Conservation (phyloP, 768 basidiomycete species). For the Crassisporium funariophilum region DNA sequence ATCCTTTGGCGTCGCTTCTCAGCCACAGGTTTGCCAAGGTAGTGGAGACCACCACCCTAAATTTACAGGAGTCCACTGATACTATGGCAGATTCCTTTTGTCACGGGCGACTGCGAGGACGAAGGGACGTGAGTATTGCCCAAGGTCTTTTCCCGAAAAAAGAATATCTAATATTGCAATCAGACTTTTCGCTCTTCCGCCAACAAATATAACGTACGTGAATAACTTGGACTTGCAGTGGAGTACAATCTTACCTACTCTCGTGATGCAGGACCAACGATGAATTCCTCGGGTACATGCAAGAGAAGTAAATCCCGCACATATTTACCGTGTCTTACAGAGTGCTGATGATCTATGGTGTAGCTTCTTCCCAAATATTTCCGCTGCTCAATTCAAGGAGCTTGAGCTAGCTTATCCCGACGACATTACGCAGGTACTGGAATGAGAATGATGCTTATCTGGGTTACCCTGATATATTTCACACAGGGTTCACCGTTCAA, state of each 20-base stretch:
- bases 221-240: not conserved
- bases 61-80: not conserved
- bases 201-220: slow-evolving; percentile 24
- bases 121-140: slow-evolving; percentile 39
- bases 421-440: slow-evolving; percentile 17
- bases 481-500: slow-evolving; percentile 22
- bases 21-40: slow-evolving; percentile 35
- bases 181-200: slow-evolving; percentile 20
- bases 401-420: slow-evolving; percentile 19
- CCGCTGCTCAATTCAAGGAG: slow-evolving; percentile 7
- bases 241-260: not conserved
- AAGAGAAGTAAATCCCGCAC: slow-evolving; percentile 12
- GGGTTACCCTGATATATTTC: not conserved
- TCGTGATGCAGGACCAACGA: slow-evolving; percentile 16
- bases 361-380: slow-evolving; percentile 12
- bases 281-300: slow-evolving; percentile 17
- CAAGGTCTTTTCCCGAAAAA: not conserved
- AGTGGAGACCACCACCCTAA: not conserved
- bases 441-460: not conserved
- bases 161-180: not conserved
- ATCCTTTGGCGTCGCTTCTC: slow-evolving; percentile 28
- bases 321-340: not conserved
- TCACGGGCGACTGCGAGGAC: slow-evolving; percentile 39
- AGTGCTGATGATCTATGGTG: not conserved
- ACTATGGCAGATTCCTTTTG: slow-evolving; percentile 22